Conservation (phyloP, 495 filamentous ascomycete genomes). For the Xylaria acuta region DNA sequence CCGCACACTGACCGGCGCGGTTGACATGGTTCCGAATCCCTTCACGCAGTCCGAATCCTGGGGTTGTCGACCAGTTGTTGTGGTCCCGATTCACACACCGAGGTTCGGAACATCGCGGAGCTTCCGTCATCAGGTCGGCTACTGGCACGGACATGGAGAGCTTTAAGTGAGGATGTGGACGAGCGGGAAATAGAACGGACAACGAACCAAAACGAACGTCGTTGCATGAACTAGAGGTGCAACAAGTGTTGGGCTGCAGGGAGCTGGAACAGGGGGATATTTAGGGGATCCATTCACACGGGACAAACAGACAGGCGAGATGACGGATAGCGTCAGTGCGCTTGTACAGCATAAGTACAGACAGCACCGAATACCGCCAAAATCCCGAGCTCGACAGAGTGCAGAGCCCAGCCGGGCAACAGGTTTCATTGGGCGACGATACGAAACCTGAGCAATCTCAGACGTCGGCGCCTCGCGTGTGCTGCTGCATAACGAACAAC, state of each 20-base stretch:
- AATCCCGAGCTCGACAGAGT: conserved; percentile 3
- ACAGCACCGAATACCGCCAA: conserved; percentile 6
- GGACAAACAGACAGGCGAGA: conserved; percentile 21
- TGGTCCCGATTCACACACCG: conserved; percentile 1
- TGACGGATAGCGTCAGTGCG: conserved; percentile 17
- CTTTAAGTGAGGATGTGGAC: background rate
- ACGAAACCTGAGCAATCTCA: conserved; percentile 6
- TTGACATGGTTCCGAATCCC: conserved; percentile 10
- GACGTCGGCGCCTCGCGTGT: conserved; percentile 6
- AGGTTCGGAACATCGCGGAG: conserved; percentile 11
- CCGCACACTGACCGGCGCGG: background rate
- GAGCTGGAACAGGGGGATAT: conserved; percentile 22
- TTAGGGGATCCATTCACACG: conserved; percentile 24
- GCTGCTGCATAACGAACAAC: background rate
- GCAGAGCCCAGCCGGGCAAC: background rate
- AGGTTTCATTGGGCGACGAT: conserved; percentile 11
- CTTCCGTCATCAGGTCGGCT: conserved; percentile 1
- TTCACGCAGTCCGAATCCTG: conserved; percentile 13
- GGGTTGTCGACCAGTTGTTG: background rate
- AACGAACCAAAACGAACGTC: conserved; percentile 24
- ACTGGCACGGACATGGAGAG: background rate
- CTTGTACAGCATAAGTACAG: background rate
- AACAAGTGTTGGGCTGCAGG: conserved; percentile 10
- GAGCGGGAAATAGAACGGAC: conserved; percentile 22
- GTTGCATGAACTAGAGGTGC: conserved; percentile 27